Evolutionary conservation across 768 basidiomycete species (phyloP).

Genomic region (Ramaria rubella): DNA sequence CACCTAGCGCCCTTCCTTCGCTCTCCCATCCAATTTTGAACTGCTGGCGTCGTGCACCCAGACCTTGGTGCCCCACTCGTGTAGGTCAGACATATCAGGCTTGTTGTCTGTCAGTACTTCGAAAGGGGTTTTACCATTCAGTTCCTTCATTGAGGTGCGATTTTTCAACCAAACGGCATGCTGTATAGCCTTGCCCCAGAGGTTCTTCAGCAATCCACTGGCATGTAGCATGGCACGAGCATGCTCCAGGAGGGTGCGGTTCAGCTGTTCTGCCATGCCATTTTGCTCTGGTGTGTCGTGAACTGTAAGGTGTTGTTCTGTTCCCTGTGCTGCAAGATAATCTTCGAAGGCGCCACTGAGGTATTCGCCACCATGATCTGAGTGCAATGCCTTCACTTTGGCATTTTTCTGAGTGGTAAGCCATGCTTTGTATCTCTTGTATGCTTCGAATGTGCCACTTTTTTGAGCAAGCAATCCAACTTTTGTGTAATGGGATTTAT

Average conservation of each 20-base stretch:
- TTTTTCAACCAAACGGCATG: conserved; percentile 35
- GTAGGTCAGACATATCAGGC: no score
- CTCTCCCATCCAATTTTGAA: conserved; percentile 16
- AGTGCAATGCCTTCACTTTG: no score
- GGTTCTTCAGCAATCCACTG: conserved; percentile 24
- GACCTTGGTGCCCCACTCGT: conserved; percentile 20
- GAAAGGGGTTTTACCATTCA: conserved; percentile 16
- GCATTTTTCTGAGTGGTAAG: no score
- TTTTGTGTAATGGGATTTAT: no score
- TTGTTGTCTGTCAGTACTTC: conserved; percentile 17
- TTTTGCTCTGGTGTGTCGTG: conserved; percentile 36
- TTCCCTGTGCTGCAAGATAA: conserved; percentile 14
- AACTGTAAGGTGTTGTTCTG: conserved; percentile 30
- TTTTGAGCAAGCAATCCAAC: no score
- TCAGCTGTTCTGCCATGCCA: conserved; percentile 27
- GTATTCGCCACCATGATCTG: conserved; percentile 2
- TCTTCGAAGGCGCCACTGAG: not conserved
- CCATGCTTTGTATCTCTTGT: no score
- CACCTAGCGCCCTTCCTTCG: no score
- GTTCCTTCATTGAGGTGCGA: conserved; percentile 14
- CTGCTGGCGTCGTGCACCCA: conserved; percentile 14
- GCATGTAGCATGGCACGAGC: not conserved
- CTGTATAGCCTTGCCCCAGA: conserved; percentile 34
- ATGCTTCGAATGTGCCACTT: no score
- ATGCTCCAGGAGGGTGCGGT: not conserved